Evolutionary conservation across 2,329 filamentous ascomycete genomes (phyloP).

Genomic region (Colletotrichum sp.): DNA sequence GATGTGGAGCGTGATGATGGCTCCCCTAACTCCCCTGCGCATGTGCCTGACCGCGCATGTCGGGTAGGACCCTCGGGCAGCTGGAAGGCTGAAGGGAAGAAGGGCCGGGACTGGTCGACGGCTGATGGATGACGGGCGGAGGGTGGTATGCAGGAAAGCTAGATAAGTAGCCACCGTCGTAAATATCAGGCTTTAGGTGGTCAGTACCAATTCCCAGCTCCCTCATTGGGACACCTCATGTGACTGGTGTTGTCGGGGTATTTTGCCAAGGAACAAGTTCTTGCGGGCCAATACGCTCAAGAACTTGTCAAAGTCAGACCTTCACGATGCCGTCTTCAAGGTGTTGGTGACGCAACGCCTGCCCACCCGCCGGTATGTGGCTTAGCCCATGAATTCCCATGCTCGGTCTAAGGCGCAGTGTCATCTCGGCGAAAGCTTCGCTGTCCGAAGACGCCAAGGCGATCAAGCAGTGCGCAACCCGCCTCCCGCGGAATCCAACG

Average conservation of each 20-base stretch:
- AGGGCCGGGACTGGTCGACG: not conserved
- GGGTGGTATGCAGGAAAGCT: not conserved
- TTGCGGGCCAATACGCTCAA: not conserved
- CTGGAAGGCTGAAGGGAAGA: not conserved
- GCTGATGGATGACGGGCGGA: not conserved
- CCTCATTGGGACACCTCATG: not conserved
- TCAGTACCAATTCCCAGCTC: not conserved
- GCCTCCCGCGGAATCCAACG: not conserved
- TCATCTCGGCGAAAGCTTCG: constrained; percentile 7
- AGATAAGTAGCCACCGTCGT: not conserved
- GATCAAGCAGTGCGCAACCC: not conserved
- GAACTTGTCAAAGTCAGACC: not conserved
- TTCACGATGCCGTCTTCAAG: not conserved
- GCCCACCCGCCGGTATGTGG: not conserved
- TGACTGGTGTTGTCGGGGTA: not conserved
- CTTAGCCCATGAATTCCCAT: not conserved
- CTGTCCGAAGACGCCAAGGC: not conserved
- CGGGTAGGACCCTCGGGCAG: not conserved
- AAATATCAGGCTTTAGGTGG: not conserved
- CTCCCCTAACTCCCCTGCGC: not conserved
- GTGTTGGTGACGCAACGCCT: not conserved
- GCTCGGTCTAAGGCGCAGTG: not conserved
- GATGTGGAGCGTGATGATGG: not conserved
- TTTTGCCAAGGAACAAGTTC: not conserved
- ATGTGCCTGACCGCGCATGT: not conserved